Evolutionary conservation across 805 yeast species (phyloP).

Genomic region (Brettanomyces anomalus): DNA sequence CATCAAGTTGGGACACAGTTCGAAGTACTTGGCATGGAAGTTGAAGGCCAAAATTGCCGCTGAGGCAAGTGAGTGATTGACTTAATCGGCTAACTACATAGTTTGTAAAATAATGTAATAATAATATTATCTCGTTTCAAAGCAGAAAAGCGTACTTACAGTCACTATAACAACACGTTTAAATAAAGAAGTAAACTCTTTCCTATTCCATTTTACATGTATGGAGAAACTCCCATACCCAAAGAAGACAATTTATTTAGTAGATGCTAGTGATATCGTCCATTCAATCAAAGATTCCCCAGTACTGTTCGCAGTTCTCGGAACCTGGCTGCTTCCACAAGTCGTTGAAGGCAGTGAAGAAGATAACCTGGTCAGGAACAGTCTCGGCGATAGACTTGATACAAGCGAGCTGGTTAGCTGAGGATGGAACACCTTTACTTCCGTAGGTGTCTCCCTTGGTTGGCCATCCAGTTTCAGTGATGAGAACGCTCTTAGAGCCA

Average conservation of each 20-base stretch:
- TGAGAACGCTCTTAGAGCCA: slow-evolving; percentile 36
- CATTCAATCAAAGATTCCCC: slow-evolving; percentile 36
- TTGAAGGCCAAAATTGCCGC: slow-evolving; percentile 6
- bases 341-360: slow-evolving; percentile 57
- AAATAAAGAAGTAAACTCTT: background rate
- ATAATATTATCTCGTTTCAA: background rate
- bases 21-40: slow-evolving; percentile 62
- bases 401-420: slow-evolving; percentile 42
- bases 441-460: slow-evolving; percentile 48
- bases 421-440: slow-evolving; percentile 42
- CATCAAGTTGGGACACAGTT: slow-evolving; percentile 58
- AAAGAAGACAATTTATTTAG: background rate
- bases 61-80: background rate
- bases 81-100: background rate
- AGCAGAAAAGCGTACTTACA: background rate
- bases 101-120: background rate
- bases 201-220: too few relatives aligned
- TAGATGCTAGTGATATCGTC: too few relatives aligned
- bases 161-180: too few relatives aligned
- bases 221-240: too few relatives aligned
- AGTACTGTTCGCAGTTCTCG: slow-evolving; percentile 51
- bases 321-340: slow-evolving; percentile 51
- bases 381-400: slow-evolving; percentile 37
- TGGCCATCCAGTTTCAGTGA: slow-evolving; percentile 70
- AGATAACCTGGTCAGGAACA: slow-evolving; percentile 40